Conservation (phyloP, 2,329 filamentous ascomycete species). For the Coniochaeta sp. region DNA sequence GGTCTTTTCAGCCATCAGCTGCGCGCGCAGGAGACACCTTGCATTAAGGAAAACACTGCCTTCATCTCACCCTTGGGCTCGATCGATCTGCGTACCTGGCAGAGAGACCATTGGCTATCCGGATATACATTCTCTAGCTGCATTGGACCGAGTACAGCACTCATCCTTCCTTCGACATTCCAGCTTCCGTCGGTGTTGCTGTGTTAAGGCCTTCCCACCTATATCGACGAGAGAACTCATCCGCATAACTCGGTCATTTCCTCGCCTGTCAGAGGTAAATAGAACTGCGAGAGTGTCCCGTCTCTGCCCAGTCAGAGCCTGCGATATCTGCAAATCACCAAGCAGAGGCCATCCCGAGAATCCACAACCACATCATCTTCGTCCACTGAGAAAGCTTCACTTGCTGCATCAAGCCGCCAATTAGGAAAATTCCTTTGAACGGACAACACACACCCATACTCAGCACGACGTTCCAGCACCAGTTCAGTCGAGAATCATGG, state of each 20-base stretch:
- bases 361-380: not conserved
- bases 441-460: constrained; percentile 20
- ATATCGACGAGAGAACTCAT: constrained; percentile 3
- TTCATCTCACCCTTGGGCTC: not conserved
- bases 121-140: not conserved
- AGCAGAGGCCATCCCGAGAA: constrained; percentile 2
- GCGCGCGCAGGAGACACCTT: too few species aligned
- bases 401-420: constrained; percentile 16
- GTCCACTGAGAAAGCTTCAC: constrained; percentile 10
- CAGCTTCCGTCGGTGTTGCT: too few species aligned
- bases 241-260: constrained; percentile 3
- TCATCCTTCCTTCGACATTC: not conserved
- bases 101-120: not conserved
- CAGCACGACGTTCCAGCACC: constrained; percentile 10
- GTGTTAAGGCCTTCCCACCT: not conserved
- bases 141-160: not conserved
- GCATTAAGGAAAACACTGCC: not conserved
- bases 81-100: not conserved
- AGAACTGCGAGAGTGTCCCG: not conserved
- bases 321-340: constrained; percentile 12
- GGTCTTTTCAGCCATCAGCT: not conserved
- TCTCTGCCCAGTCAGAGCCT: constrained; percentile 8
- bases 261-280: constrained; percentile 4
- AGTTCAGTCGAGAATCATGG: constrained; percentile 49
- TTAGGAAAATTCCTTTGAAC: constrained; percentile 16